Conservation (phyloP, 345 rosid genomes). For the Arabidopsis thaliana region DNA sequence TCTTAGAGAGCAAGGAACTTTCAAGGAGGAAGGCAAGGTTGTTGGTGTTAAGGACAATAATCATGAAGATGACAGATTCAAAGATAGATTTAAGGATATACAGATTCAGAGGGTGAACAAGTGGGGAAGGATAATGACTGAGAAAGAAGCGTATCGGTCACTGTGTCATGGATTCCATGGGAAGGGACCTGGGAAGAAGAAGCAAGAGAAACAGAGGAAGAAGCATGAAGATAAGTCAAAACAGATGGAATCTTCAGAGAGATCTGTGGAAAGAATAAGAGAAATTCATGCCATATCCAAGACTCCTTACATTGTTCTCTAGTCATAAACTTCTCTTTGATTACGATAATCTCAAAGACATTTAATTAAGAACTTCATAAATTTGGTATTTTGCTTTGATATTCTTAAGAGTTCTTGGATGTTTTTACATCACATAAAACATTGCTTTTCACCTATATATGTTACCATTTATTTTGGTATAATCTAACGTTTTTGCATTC, state of each 20-base stretch:
- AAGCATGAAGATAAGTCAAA: slow-evolving; percentile 10
- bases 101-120: slow-evolving; percentile 27
- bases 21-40: slow-evolving; percentile 22
- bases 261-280: slow-evolving; percentile 35
- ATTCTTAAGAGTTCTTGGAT: not conserved
- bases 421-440: not conserved
- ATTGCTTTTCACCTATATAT: not conserved
- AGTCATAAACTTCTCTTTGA: not conserved
- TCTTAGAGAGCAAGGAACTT: slow-evolving; percentile 34
- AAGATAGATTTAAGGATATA: slow-evolving; percentile 24
- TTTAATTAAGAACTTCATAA: not conserved
- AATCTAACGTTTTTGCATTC: slow-evolving; percentile 16
- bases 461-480: not conserved
- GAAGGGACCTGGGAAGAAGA: slow-evolving; percentile 35
- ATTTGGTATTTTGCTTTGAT: slow-evolving; percentile 15
- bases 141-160: slow-evolving; percentile 19
- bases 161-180: slow-evolving; percentile 37
- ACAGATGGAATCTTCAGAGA: slow-evolving; percentile 23
- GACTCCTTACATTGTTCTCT: slow-evolving; percentile 31
- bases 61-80: slow-evolving; percentile 28
- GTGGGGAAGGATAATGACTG: slow-evolving; percentile 29
- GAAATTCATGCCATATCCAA: slow-evolving; percentile 20
- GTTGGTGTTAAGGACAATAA: not conserved
- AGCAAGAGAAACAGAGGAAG: slow-evolving; percentile 33
- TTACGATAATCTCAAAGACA: not conserved